Base-by-base conservation (phyloP, 768 basidiomycete species). In the Kwoniella sp. region DNA sequence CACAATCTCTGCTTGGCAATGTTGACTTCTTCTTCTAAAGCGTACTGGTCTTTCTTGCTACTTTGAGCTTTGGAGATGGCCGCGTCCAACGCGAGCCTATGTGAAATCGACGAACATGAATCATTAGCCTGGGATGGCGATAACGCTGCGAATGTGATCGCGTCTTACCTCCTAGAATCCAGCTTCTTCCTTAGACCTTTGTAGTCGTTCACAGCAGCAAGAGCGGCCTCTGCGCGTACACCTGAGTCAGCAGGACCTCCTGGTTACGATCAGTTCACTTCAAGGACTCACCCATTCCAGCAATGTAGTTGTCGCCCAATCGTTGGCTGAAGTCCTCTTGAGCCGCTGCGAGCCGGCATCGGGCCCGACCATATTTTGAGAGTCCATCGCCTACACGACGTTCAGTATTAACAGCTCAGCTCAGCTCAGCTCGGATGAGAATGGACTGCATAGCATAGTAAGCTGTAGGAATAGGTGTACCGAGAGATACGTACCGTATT, bases 11-110 rank as follows among this genome's bases (percentile, higher is more conserved):
- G 81, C 66, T 86, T 86, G 13, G 89, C 87, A 31, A 84, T 84
- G 50, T 88, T 86, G 66, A 90, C 82, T 73, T 95, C 93, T 28
- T 92, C 90, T 68, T 94, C 90, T 0, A 90, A 88, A 55, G 91
- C 91, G 15, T 84, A 80, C 53, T 80, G 85, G 48, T 90, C 90
- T 76, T 93, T 93, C 83, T 93, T 96, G 65, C 78, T 71, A 78
- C 88, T 90, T 58, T 90, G 88, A 2, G 85, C 80, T 71, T 91
- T 91, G 37, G 85, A 83, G 4, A 85, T 80, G 2, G 91, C 89
- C 1, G 92, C 86, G 68, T 95, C 93, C 38, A 87, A 88, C 61
- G 88, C 87, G 63, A 90, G 79, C 74, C 93, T 93, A 47, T 31
- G 8, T 11, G 41, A 17, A 45, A 45, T 45, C 8, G 41, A 45